Conservation (phyloP, 2,329 filamentous ascomycete species). For the Ploettnerulaceae sp. region DNA sequence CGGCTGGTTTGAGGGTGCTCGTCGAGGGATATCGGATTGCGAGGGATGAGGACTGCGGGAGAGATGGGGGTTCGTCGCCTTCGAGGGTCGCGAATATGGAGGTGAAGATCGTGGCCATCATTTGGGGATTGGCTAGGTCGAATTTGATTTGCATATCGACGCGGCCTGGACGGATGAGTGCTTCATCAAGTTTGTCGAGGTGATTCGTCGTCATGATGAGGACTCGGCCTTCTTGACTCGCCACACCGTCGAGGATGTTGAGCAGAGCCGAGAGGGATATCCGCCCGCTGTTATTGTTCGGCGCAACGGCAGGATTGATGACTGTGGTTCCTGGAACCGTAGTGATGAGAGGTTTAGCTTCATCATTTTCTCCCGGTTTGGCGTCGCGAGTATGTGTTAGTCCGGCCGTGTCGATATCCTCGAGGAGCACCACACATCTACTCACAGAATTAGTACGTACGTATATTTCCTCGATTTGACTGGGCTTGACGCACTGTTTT, state of each 20-base stretch:
- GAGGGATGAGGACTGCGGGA: not conserved
- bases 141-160: constrained; percentile 59
- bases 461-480: no score
- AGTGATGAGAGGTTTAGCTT: constrained; percentile 23
- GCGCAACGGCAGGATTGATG: not conserved
- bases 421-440: constrained; percentile 69
- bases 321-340: constrained; percentile 10
- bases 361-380: constrained; percentile 13
- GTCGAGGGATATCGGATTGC: not conserved
- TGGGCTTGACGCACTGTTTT: no score
- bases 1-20: not conserved
- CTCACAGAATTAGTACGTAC: no score
- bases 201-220: constrained; percentile 70
- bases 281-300: constrained; percentile 14
- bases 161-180: constrained; percentile 56
- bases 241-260: constrained; percentile 65
- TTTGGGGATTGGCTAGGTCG: constrained; percentile 27
- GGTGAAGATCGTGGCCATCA: constrained; percentile 31
- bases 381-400: constrained; percentile 47
- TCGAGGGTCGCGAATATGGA: constrained; percentile 37
- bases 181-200: constrained; percentile 55
- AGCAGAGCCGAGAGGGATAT: constrained; percentile 60
- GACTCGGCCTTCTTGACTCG: constrained; percentile 61
- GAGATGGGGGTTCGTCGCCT: constrained; percentile 21
- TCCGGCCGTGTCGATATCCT: constrained; percentile 72